Evolutionary conservation across 1,139 yeast species (phyloP), one percentile per base, ranked within the genome.

Genomic region (Protomyces lactucae-debilis): DNA sequence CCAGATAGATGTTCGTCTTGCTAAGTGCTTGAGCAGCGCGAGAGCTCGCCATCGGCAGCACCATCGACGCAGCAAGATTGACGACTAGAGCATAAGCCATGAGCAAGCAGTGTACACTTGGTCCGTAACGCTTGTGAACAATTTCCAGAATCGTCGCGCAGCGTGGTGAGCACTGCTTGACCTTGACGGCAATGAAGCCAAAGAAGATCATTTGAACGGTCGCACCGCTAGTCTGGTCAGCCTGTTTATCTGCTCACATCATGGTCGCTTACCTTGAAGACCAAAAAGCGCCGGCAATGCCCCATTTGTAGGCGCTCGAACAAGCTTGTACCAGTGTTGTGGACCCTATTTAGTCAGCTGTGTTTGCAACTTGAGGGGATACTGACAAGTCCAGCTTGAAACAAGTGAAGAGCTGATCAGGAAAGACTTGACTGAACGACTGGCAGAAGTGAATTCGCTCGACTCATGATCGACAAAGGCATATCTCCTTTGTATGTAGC

Each of bases 131-230:
- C 60, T 76, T 72, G 63, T 70, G 74, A 2, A 74, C 78, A 74
- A 77, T 75, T 65, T 78, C 81, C 1, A 78, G 79, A 68, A 77
- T 76, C 1, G 81, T 78, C 28, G 79, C 77, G 3, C 76, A 77
- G 57, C 75, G 67, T 60, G 77, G 76, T 1, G 80, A 79, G 65
- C 76, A 77, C 53, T 74, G 73, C 67, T 78, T 78, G 37, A 77
- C 75, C 65, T 76, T 76, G 25, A 77, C 71, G 3, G 80, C 79
- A 32, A 77, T 73, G 28, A 76, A 69, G 12, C 76, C 71, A 64
- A 78, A 78, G n/a, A 78, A 74, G 3, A 76, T 71, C 12, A 78
- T 76, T 67, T 78, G 81, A 3, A 65, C 37, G 3, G 59, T 55
- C 28, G 67, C 67, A 2, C 65, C 67, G 14, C 64, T 51, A 25